Base-by-base conservation (phyloP, 768 basidiomycete genomes). In the Clavulina sp. region DNA sequence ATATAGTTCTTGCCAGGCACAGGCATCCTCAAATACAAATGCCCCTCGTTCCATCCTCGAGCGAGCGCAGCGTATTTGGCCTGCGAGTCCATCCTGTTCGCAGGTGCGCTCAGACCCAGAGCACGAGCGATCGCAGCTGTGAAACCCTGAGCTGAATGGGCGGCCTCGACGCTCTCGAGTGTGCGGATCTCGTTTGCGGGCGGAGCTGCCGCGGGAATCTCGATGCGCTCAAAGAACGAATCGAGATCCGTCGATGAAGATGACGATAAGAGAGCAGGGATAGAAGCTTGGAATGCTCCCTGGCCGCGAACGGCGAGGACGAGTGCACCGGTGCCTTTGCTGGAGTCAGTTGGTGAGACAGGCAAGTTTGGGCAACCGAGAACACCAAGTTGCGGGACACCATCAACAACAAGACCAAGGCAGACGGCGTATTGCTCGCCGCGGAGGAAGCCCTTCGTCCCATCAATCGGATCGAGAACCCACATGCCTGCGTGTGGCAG, bases 371-470 rank as follows among this genome's bases (percentile, higher is more conserved):
- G 93, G 64, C 92, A 95, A 4, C 88, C 89, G 57, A 91, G 81
- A 18, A 91, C 77, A 4, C 86, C 89, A 2, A 95, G 70, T 60
- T 86, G 71, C 32, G 88, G 84, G 49, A 78, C 63, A 0, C 81
- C 73, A 56, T 91, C 78, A 40, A 85, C 71, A 60, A 93, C 77
- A 51, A 95, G 69, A 0, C 88, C 81, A 6, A 95, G 66, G 63
- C 91, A 93, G 19, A 95, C 85, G 3, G 89, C 89, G 61, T 88
- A 95, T 64, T 95, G 91, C 53, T 82, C 87, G 3, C 87, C 87
- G 3, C 91, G 76, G 21, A 93, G 70, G 70, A 95, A 92, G 1
- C 89, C 91, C 61, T 87, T 88, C 5, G 89, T 95, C 4, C 91
- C 91, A 64, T 93, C 89, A 53, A 95, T 88, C 48, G 85, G 83